phyloP scores from a whole-genome alignment of 805 yeast species.

The Suhomyces xylopsoci region DNA sequence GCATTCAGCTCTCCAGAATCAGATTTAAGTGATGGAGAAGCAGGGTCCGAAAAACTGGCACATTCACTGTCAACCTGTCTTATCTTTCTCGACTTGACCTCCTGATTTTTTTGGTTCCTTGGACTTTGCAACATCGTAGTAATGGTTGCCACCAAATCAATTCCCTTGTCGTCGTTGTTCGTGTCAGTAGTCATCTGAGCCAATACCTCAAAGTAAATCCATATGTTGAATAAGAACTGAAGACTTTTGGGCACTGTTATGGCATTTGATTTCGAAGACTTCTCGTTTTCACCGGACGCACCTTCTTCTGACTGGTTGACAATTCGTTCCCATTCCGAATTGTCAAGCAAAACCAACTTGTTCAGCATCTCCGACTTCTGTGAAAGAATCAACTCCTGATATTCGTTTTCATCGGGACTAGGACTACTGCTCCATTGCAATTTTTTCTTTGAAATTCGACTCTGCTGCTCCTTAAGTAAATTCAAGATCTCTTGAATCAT shows the following conservation, averaged over 20 bases:
- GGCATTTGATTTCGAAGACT: constrained; percentile 1
- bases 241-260: constrained; percentile 38
- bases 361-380: constrained; percentile 13
- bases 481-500: constrained; percentile 50
- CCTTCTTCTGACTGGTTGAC: constrained; percentile 8
- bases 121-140: constrained; percentile 29
- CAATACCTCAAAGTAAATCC: constrained; percentile 66
- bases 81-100: constrained; percentile 4
- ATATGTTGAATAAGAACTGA: constrained; percentile 57
- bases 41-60: background rate
- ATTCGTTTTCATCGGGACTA: constrained; percentile 3
- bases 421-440: constrained; percentile 9
- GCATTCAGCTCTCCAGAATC: constrained; percentile 25
- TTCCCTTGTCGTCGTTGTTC: constrained; percentile 42
- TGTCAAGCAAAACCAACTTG: constrained; percentile 30
- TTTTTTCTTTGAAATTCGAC: constrained; percentile 10
- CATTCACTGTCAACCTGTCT: background rate
- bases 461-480: constrained; percentile 25
- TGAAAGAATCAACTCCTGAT: constrained; percentile 1
- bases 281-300: background rate
- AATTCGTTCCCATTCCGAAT: constrained; percentile 32
- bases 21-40: constrained; percentile 15
- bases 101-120: constrained; percentile 14
- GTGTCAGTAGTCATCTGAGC: constrained; percentile 60
- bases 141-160: constrained; percentile 40